Evolutionary conservation across 208 protist species (phyloP), one percentile per base, ranked within the genome.

Genomic region (Leptomonas seymouri): DNA sequence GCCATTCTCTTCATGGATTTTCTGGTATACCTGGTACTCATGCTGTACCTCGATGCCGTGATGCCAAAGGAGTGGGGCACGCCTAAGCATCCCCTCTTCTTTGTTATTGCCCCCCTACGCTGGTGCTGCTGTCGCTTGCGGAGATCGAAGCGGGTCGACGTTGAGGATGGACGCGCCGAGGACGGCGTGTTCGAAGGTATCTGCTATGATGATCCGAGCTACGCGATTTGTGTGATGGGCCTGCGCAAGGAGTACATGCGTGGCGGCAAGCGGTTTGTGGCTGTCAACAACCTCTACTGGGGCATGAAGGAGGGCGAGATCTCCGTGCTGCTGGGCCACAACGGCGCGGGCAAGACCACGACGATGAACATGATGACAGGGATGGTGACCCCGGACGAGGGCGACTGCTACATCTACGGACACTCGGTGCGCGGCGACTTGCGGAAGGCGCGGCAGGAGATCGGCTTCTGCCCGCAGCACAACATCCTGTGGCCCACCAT

Each of bases 391-490:
- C 60, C 90, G 0, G 81, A 90, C 60, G 71, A 57, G 21, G 93
- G 93, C 7, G 90, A 97, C 75, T 93, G 85, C 63, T 72, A 76
- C 65, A 77, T 93, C 49, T 86, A 90, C 69, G 85, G 85, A 30
- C 39, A 82, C 59, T 88, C 80, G 12, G 78, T 98, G 42, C 75
- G 67, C 30, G 60, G 68, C 9, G 34, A 93, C 7, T 58, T 95
- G 25, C 48, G 51, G 20, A 66, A 74, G 28, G 84, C 91, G 64
- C 76, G 91, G 25, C 79, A 90, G 39, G 64, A 86, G 44, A 95
- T 98, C 56, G 97, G 98, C 62, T 87, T 96, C 25, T 99, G 97
- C 81, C 95, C 97, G n/a, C 97, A 99, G 85, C 93, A 97, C 78
- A 97, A 98, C 86, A 92, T 98, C 72, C 78, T 98, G 0, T 99